These are phyloP conservation scores for Talaromyces proteolyticus DNA, from an alignment of 495 filamentous ascomycete genomes.

Conservation along the genomic window DNA sequence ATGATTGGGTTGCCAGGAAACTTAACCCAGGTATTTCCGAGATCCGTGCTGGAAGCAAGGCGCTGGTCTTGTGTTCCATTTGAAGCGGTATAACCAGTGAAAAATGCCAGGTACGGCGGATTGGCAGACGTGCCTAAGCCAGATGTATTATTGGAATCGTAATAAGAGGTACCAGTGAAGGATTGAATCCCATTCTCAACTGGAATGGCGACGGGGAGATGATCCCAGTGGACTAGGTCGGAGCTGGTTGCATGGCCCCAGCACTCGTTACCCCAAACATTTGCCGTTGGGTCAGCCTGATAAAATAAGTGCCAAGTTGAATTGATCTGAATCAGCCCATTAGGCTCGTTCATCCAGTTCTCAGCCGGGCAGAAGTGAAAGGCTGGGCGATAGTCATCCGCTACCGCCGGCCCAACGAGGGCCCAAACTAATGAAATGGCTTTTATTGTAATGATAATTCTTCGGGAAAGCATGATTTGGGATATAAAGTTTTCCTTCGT, in stretches of 20 bases:
- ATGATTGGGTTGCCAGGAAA: slow-evolving; percentile 46
- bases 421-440: not conserved
- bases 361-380: slow-evolving; percentile 44
- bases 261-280: slow-evolving; percentile 45
- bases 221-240: slow-evolving; percentile 47
- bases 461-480: not conserved
- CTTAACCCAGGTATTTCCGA: slow-evolving; percentile 44
- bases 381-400: slow-evolving; percentile 2
- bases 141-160: slow-evolving; percentile 48
- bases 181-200: slow-evolving; percentile 32
- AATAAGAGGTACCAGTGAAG: slow-evolving; percentile 41
- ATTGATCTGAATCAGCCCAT: slow-evolving; percentile 52
- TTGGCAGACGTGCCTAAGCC: slow-evolving; percentile 19
- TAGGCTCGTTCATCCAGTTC: slow-evolving; percentile 52
- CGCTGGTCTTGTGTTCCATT: slow-evolving; percentile 34
- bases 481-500: not conserved
- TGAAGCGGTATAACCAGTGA: slow-evolving; percentile 33
- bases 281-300: not conserved
- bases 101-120: slow-evolving; percentile 44
- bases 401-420: not conserved
- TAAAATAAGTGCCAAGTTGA: not conserved
- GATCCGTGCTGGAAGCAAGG: slow-evolving; percentile 46
- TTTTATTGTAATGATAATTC: not conserved
- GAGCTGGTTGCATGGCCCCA: slow-evolving; percentile 48
- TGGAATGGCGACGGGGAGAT: slow-evolving; percentile 46